Base-by-base conservation (phyloP, 2,329 filamentous ascomycete species). In the Arthrobotrys megalospora region DNA sequence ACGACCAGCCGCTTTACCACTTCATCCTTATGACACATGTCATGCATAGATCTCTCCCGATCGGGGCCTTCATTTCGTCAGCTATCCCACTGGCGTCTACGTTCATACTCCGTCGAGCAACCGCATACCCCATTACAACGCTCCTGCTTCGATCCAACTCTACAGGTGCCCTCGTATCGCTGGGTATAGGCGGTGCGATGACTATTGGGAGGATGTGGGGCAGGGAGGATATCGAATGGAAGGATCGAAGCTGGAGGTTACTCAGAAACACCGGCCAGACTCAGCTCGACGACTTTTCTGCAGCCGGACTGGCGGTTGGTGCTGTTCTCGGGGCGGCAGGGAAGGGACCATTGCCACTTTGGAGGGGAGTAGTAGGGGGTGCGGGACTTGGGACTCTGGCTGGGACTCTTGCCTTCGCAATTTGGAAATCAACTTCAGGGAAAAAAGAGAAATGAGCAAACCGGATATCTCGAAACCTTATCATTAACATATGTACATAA, bases 221-320 rank as follows among this genome's bases (percentile, higher is more conserved):
- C 0, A 85, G 86, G 14, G 86, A 89, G 80, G 85, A 87, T 47
- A 88, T 91, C 36, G 89, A 91, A 83, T 91, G 90, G 90, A 84
- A 87, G 81, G 90, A 91, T 82, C 85, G 90, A 16, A 87, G 87
- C 70, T 91, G 90, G 89, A 85, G 90, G 34, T 81, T 92, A 62
- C 80, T 90, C 50, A 88, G 88, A 83, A 91, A 88, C 79, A 82
- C 83, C 47, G 87, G 88, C 0, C 89, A 92, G 84, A 81, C 88
- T 0, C 85, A 88, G 80, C 86, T 85, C 60, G 89, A 91, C 81
- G 88, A 88, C 81, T 89, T 86, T 85, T 87, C 86, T 19, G 85
- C 86, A 16, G 84, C 82, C 0, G 87, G 86, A 0, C 86, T 86
- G 80, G 83, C 81, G 0, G 81, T 82, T 1, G 80, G 85, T 73